Evolutionary conservation across 225 moss, liverwort and hornwort species (phyloP).

Genomic region (Straminergon stramineum): DNA sequence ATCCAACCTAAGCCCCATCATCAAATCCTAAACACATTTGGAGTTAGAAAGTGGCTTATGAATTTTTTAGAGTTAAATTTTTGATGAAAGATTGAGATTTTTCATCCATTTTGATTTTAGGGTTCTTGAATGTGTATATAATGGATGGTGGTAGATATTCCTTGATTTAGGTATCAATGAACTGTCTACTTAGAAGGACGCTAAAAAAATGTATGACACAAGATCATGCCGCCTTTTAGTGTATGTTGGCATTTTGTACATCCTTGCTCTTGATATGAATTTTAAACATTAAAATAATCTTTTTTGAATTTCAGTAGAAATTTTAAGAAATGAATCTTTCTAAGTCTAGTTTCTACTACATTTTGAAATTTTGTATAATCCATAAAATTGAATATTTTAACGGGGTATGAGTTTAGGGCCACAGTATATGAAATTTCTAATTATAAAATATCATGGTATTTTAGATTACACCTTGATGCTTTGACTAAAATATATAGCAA

Average conservation of each 20-base stretch:
- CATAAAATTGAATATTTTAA: no score
- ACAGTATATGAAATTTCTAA: neutral
- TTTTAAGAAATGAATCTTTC: neutral
- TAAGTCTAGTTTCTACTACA: fast-evolving
- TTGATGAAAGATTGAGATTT: neutral
- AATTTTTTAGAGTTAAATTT: neutral
- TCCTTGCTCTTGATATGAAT: neutral
- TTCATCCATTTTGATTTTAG: neutral
- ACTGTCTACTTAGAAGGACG: neutral
- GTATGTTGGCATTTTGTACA: neutral
- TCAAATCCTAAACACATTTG: fast-evolving
- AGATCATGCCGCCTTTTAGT: fast-evolving
- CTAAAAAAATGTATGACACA: neutral
- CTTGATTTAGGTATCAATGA: no score
- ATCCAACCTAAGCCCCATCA: neutral
- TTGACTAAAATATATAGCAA: neutral
- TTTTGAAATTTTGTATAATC: neutral
- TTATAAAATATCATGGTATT: neutral
- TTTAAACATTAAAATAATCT: neutral
- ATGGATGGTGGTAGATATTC: no score
- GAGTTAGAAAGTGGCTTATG: neutral
- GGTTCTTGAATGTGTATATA: neutral
- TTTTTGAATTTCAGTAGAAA: no score
- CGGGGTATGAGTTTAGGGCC: fast-evolving
- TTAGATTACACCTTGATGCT: neutral